Evolutionary conservation across 306 rosid genomes (phyloP), one percentile per base, ranked within the genome.

Genomic region (Cicer arietinum): DNA sequence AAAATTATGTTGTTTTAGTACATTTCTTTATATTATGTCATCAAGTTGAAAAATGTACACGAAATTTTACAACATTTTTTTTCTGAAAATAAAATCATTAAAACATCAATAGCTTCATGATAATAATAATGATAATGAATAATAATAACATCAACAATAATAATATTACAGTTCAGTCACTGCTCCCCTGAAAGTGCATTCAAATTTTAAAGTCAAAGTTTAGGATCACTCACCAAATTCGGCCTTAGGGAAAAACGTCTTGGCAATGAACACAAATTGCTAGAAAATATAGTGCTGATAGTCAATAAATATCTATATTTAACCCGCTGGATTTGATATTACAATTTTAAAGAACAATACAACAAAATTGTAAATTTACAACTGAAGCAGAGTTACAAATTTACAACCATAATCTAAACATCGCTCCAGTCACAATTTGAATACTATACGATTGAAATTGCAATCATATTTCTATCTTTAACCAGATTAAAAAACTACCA

Each of bases 311-410:
- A 64, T 8, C 48, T 64, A 64, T 50, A 67, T 25, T 64, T 2
- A 17, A 64, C 61, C 50, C 37, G 45, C 59, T 41, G 47, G 37
- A 44, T 47, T 22, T 66, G 50, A 58, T 17, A 66, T 30, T 42
- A 56, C 71, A 67, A n/a, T 7, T 72, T 45, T 1, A 17, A 43
- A 18, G 53, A 68, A 71, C 54, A 69, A 54, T 35, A 58, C 59
- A 43, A 73, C 56, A 67, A 62, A 40, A 71, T 74, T 62, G 68
- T 71, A 68, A 53, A 70, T 62, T 46, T 77, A 81, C 81, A 71
- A 39, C 79, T 66, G 47, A 76, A n/a, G 66, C 50, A 45, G 37
- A 66, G 64, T 80, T 47, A 74, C 60, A 71, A 71, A 63, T 79
- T 71, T 71, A 25, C 80, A 54, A 74, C 44, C 8, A 48, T 8